A percentile compares a stretch with the other conserved stretches of the same genome.
phyloP scores from a whole-genome alignment of 345 rosid species.

The Citrus cavaleriei region DNA sequence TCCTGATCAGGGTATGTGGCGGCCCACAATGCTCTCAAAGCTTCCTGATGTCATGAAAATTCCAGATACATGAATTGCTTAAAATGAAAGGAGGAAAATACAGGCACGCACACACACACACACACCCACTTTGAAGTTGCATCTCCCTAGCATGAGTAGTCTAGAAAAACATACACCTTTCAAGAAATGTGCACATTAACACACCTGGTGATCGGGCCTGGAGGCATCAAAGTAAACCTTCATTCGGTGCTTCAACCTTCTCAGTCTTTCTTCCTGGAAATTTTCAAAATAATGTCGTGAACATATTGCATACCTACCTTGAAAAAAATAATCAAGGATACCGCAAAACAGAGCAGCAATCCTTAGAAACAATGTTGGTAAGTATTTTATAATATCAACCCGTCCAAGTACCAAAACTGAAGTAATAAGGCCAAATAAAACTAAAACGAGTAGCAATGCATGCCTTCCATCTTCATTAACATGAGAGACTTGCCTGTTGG shows the following conservation, averaged over 20 bases:
- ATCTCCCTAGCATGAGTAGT: background rate
- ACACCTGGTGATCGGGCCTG: constrained; percentile 77
- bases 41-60: constrained; percentile 40
- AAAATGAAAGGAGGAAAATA: background rate
- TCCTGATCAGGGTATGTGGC: constrained; percentile 70
- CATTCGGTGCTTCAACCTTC: constrained; percentile 69
- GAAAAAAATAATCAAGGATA: too few relatives aligned
- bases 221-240: constrained; percentile 70
- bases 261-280: constrained; percentile 69
- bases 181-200: background rate
- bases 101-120: too few relatives aligned
- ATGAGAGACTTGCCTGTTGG: constrained; percentile 52
- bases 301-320: too few relatives aligned
- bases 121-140: background rate
- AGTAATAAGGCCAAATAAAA: background rate
- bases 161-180: background rate
- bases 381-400: background rate
- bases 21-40: constrained; percentile 81
- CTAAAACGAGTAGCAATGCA: background rate
- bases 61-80: background rate
- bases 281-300: background rate
- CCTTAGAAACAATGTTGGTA: background rate
- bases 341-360: background rate
- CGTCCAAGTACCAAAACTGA: background rate
- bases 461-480: background rate